Conservation (phyloP, 768 basidiomycete species). For the Agrocybe praecox region DNA sequence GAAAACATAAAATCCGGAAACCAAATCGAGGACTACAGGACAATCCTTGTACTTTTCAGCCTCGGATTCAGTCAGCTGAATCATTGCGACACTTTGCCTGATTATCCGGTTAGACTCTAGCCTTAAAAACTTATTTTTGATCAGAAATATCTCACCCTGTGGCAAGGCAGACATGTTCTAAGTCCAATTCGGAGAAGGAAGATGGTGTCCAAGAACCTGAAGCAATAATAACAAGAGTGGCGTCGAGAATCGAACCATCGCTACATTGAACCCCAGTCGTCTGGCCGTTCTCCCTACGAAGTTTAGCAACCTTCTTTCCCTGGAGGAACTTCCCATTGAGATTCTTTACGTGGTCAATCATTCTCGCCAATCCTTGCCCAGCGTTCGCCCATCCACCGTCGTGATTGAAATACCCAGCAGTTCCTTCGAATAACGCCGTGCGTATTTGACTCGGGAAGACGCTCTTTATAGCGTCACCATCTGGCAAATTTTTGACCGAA, state of each 20-base stretch:
- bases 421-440: constrained; percentile 34
- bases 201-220: constrained; percentile 88
- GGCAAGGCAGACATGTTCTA: constrained; percentile 60
- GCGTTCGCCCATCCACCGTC: constrained; percentile 90
- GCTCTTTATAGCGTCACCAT: constrained; percentile 41
- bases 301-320: constrained; percentile 56
- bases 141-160: constrained; percentile 64
- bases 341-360: constrained; percentile 56
- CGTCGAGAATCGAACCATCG: constrained; percentile 56
- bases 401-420: constrained; percentile 67
- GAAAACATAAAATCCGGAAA: constrained; percentile 79
- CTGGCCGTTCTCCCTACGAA: constrained; percentile 42
- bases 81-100: constrained; percentile 79
- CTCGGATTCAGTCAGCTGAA: constrained; percentile 77
- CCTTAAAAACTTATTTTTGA: not conserved
- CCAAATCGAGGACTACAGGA: constrained; percentile 76
- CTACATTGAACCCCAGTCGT: constrained; percentile 64
- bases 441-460: constrained; percentile 48
- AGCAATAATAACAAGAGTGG: constrained; percentile 69
- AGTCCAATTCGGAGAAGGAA: constrained; percentile 60
- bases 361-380: constrained; percentile 56
- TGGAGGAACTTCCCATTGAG: constrained; percentile 62
- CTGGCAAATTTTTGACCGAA: constrained; percentile 41
- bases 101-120: not conserved
- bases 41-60: constrained; percentile 57